Base-by-base conservation (phyloP, 2,329 filamentous ascomycete genomes). In the Colletotrichum costaricense region DNA sequence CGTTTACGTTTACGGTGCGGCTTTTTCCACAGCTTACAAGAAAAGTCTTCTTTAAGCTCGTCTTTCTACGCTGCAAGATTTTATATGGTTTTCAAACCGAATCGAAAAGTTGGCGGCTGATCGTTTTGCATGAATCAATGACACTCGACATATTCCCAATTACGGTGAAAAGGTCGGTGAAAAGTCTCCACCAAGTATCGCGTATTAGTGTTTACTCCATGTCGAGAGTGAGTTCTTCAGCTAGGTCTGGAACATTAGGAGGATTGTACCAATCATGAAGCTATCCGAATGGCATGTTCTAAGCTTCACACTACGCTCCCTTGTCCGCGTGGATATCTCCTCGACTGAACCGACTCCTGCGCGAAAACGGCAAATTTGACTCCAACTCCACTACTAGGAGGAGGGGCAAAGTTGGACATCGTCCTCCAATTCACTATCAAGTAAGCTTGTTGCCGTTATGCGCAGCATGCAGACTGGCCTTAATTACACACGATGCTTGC, bases 361-460 rank as follows among this genome's bases (percentile, higher is more conserved):
- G 4, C 26, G 24, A 6, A 56, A 66, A 33, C 19, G n/a, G 0
- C 19, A 30, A 4, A 5, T 30, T 42, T 54, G 8, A 52, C 52
- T 69, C n/a, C 19, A 6, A 19, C 30, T 28, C 4, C 0, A 14
- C 9, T 12, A 22, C 12, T 3, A 16, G 8, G 14, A 14, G 65
- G 33, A 55, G 30, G 14, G 24, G 46, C 12, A 24, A 46, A 46
- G 33, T 4, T 4, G 2, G 38, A 42, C 14, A 7, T 52, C 12
- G 6, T 2, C 5, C 14, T 24, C 26, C 4, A 12, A 9, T 46
- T 4, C 16, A 22, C 33, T 5, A 9, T 8, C 5, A 54, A 58
- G 58, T 59, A 72, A 69, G 42, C 52, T 46, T 72, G 30, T 63
- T 69, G 2, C 11, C 26, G n/a, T 49, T 54, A 30, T 63, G 58